phyloP scores from a whole-genome alignment of 2,329 filamentous ascomycete genomes.

The Colletotrichum sp. region DNA sequence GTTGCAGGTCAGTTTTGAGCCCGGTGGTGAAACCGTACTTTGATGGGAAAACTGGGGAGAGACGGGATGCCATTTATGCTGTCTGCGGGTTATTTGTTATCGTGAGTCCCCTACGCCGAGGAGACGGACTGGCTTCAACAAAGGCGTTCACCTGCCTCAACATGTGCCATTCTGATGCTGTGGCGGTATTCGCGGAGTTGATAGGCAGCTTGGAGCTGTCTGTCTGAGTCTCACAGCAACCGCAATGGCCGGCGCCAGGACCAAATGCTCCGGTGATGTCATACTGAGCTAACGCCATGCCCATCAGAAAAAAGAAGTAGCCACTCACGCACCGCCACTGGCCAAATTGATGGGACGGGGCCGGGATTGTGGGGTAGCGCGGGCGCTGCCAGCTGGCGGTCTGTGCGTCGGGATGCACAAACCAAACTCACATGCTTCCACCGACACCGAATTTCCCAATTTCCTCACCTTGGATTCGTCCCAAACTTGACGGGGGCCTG shows the following conservation, averaged over 20 bases:
- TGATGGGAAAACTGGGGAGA: conserved; percentile 2
- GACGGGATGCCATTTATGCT: conserved; percentile 3
- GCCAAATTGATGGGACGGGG: neutral
- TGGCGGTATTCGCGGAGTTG: neutral
- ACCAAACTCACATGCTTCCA: neutral
- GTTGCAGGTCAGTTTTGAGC: conserved; percentile 21
- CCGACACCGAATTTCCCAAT: neutral
- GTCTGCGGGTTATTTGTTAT: neutral
- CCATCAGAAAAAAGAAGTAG: neutral
- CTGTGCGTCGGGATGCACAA: neutral
- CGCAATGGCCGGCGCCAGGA: conserved; percentile 6
- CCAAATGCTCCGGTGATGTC: conserved; percentile 26
- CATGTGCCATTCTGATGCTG: neutral
- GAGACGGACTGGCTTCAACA: neutral
- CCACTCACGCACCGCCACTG: conserved; percentile 16
- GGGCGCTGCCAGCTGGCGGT: neutral
- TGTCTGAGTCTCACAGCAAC: neutral
- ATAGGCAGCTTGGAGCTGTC: neutral
- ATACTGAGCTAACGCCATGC: conserved; percentile 15
- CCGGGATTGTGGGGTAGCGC: neutral
- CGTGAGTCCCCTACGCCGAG: neutral
- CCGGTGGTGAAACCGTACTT: conserved; percentile 8
- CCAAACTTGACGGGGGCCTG: neutral
- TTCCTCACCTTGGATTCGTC: neutral
- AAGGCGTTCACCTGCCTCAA: neutral